Evolutionary conservation across 192 early-diverging fungal genomes (phyloP).

Genomic region (Backusella macrospora): DNA sequence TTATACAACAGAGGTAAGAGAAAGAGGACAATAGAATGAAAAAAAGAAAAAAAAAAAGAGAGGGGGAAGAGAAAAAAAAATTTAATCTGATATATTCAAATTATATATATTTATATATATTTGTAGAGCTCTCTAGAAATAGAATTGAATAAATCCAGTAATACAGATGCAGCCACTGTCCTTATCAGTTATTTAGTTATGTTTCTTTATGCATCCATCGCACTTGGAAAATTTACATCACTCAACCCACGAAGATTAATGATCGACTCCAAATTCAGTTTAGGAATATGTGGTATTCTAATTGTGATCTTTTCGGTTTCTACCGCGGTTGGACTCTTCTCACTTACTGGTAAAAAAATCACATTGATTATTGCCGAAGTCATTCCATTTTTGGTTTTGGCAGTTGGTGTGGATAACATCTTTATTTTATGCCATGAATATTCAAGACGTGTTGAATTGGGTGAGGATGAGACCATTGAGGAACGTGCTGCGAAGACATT

Average conservation of each 20-base stretch:
- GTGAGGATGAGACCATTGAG: conserved; percentile 51
- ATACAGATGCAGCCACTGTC: conserved; percentile 60
- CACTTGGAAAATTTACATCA: conserved; percentile 50
- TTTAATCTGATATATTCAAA: not conserved
- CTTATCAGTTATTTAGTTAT: conserved; percentile 61
- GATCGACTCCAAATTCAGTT: conserved; percentile 64
- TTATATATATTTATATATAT: not conserved
- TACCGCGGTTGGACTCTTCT: conserved; percentile 63
- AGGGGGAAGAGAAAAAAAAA: not conserved
- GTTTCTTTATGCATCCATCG: conserved; percentile 67
- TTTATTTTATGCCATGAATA: conserved; percentile 70
- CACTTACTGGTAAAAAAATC: conserved; percentile 59
- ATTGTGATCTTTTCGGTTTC: conserved; percentile 64
- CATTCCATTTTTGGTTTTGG: conserved; percentile 68
- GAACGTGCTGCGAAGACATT: conserved; percentile 60
- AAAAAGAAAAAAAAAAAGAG: not conserved
- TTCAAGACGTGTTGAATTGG: conserved; percentile 40
- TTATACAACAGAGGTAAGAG: conserved; percentile 60
- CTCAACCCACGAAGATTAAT: conserved; percentile 44
- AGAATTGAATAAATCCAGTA: conserved; percentile 63
- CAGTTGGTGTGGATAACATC: conserved; percentile 72
- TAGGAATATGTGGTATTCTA: conserved; percentile 61
- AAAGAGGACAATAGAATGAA: not conserved
- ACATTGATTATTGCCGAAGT: conserved; percentile 72
- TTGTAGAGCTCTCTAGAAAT: conserved; percentile 55